Conservation (phyloP, 2,329 filamentous ascomycete genomes). For the Aspergillus alliaceus region DNA sequence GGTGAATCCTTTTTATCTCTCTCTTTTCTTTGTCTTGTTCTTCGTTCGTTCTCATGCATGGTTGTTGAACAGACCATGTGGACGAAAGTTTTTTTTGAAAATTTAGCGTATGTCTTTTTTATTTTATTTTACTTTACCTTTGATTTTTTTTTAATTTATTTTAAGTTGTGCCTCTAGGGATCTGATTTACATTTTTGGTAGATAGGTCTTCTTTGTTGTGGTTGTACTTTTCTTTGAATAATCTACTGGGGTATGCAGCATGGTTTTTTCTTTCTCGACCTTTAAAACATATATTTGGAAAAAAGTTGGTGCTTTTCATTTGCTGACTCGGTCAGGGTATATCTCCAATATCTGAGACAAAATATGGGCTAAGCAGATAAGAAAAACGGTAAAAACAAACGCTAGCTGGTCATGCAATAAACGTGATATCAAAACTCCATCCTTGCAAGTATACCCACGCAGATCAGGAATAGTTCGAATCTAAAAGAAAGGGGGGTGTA, state of each 20-base stretch:
- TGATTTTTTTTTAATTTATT: neutral
- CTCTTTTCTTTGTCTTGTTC: neutral
- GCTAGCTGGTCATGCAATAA: neutral
- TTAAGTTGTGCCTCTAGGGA: neutral
- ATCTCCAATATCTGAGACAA: neutral
- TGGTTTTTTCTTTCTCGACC: neutral
- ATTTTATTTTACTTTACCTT: neutral
- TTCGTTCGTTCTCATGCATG: neutral
- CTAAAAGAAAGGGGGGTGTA: slow-evolving; percentile 1
- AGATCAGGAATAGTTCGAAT: neutral
- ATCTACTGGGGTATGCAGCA: neutral
- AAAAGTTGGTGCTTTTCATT: neutral
- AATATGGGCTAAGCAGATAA: neutral
- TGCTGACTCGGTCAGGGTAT: neutral
- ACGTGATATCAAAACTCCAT: neutral
- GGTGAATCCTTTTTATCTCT: neutral
- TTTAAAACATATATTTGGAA: neutral
- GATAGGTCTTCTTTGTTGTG: neutral
- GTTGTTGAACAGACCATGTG: neutral
- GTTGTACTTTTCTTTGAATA: neutral
- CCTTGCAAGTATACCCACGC: neutral
- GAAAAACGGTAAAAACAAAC: neutral
- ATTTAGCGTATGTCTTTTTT: neutral
- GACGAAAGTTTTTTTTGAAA: neutral
- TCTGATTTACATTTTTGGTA: no score